Percentiles rank a stretch among this genome's conserved stretches.
Conservation (phyloP, 495 filamentous ascomycete genomes). For the Extremus antarcticus region DNA sequence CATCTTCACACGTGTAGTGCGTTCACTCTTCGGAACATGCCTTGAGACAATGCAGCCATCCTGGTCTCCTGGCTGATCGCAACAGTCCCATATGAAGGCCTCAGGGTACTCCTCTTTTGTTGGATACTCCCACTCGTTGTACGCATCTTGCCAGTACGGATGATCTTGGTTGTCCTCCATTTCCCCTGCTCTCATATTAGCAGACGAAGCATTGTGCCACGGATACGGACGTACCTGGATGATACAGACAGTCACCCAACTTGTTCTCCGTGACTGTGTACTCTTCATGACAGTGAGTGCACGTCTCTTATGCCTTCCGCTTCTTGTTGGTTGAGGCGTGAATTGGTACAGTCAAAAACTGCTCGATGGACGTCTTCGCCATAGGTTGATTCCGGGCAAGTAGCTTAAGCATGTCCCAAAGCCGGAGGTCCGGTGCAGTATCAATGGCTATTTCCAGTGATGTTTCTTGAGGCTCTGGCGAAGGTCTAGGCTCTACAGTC, state of each 20-base stretch:
- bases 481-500: not conserved
- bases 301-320: not conserved
- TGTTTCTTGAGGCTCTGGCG: not conserved
- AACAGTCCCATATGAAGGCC: conserved; percentile 3
- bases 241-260: not conserved
- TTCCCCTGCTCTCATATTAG: not conserved
- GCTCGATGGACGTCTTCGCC: not conserved
- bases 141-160: not conserved
- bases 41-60: not conserved
- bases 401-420: not conserved
- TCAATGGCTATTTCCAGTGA: not conserved
- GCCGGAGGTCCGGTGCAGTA: not conserved
- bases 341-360: not conserved
- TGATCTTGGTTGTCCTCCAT: not conserved
- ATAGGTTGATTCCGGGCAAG: not conserved
- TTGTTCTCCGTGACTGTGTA: not conserved
- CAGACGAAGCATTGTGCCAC: not conserved
- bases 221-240: not conserved
- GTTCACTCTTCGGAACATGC: not conserved
- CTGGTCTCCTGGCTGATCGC: not conserved
- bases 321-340: not conserved
- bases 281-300: not conserved
- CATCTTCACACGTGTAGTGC: not conserved
- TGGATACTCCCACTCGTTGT: not conserved
- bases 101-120: not conserved